These are phyloP conservation scores for Sclerospora graminicola DNA, from an alignment of 352 stramenopile species.

Conservation along the genomic window DNA sequence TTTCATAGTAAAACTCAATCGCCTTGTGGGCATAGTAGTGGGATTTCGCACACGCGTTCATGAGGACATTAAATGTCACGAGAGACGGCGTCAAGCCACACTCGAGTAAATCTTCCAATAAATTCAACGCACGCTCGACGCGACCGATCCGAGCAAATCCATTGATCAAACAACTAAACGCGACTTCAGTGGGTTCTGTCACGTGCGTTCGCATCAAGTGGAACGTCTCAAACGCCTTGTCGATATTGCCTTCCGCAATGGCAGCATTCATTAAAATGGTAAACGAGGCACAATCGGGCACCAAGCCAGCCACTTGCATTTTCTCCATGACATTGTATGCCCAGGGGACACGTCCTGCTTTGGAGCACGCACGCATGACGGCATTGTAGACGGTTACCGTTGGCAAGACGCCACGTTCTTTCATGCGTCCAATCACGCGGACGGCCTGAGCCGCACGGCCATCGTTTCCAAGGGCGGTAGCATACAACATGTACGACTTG, in stretches of 20 bases:
- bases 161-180: slow-evolving; percentile 66
- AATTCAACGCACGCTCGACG: slow-evolving; percentile 63
- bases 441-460: slow-evolving; percentile 45
- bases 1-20: slow-evolving; percentile 78
- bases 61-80: slow-evolving; percentile 73
- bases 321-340: slow-evolving; percentile 82
- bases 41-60: slow-evolving; percentile 75
- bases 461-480: slow-evolving; percentile 40
- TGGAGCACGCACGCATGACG: slow-evolving; percentile 79
- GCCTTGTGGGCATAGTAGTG: slow-evolving; percentile 81
- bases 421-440: slow-evolving; percentile 70
- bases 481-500: slow-evolving; percentile 73
- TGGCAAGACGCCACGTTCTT: slow-evolving; percentile 51
- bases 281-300: slow-evolving; percentile 56
- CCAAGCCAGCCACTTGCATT: slow-evolving; percentile 66
- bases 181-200: slow-evolving; percentile 53
- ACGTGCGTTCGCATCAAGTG: slow-evolving; percentile 73
- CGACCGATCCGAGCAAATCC: slow-evolving; percentile 63
- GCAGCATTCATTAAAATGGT: slow-evolving; percentile 74
- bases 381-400: slow-evolving; percentile 58
- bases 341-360: slow-evolving; percentile 49
- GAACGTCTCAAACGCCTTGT: slow-evolving; percentile 81
- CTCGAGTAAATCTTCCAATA: slow-evolving; percentile 70
- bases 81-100: slow-evolving; percentile 51
- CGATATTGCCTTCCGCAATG: slow-evolving; percentile 58